phyloP scores from a whole-genome alignment of 768 basidiomycete genomes.

The Dioszegia crocea region DNA sequence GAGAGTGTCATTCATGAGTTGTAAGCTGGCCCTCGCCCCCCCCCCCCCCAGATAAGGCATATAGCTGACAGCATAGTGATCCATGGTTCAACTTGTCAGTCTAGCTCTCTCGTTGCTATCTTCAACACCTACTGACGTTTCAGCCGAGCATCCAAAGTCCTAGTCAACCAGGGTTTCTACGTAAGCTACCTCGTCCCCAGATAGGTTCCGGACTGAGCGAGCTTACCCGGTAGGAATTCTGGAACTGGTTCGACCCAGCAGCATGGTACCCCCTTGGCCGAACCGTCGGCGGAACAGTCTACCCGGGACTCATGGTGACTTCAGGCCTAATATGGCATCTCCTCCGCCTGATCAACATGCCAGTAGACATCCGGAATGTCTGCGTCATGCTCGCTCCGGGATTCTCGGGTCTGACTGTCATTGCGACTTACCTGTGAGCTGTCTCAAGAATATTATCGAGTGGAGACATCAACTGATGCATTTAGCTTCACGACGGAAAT shows the following conservation, averaged over 20 bases:
- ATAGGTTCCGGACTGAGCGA: too few species aligned
- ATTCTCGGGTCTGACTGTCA: constrained; percentile 93
- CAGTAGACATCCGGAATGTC: constrained; percentile 94
- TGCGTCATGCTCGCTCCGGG: constrained; percentile 96
- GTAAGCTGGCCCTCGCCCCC: too few species aligned
- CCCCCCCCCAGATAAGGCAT: not conserved
- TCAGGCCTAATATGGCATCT: constrained; percentile 94
- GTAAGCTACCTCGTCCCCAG: too few species aligned
- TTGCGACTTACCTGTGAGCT: constrained; percentile 78
- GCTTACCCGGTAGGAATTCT: constrained; percentile 71
- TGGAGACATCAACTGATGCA: not conserved
- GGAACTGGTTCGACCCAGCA: constrained; percentile 99
- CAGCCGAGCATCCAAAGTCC: constrained; percentile 81
- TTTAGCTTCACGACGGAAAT: constrained; percentile 90
- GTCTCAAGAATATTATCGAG: not conserved
- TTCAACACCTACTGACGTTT: constrained; percentile 1
- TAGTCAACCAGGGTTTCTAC: constrained; percentile 92
- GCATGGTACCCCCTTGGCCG: constrained; percentile 99
- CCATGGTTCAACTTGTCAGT: constrained; percentile 99
- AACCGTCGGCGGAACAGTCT: constrained; percentile 96
- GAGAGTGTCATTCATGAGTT: constrained; percentile 99
- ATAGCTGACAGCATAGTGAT: constrained; percentile 59
- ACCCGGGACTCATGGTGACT: constrained; percentile 97
- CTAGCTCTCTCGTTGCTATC: not conserved
- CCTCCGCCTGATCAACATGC: constrained; percentile 80